Base-by-base conservation (phyloP, 345 rosid genomes). In the Eucalyptus sp. region DNA sequence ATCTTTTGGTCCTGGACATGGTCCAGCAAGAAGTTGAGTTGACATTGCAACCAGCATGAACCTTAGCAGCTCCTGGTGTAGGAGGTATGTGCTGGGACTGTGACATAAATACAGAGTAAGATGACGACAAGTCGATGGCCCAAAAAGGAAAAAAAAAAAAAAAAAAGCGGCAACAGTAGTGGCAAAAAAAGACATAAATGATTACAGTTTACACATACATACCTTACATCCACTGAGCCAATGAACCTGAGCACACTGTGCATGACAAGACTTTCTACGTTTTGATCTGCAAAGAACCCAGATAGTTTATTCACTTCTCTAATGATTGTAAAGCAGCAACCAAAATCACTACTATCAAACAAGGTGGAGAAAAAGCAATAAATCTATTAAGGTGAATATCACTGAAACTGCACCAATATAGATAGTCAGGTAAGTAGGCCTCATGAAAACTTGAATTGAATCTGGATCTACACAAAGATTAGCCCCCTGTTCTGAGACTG, bases 61-160 rank as follows among this genome's bases (percentile, higher is more conserved):
- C 91, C 94, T 95, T 79, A 98, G 95, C 95, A 97, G 91, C 96
- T 98, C 99, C 91, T 95, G 99, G 93, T 98, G 99, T 89, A 96
- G 93, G 88, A 92, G 90, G 90, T 95, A 95, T 68, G 97, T 93
- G 62, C 92, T 93, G 89, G 95, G 93, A 90, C 99, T 98, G 96
- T 91, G 56, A 91, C 87, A 92, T 90, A 91, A 94, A 91, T 62
- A 92, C 90, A 54, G 49, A 92, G 91, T 90, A 93, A 91, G 90
- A 87, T 56, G 87, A 87, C 64, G 86, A 90, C 13, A 52, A 52
- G 58, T 52, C 5, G 64, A 83, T 60, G 62, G n/a, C 86, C 58
- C 58, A 7, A 52, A 52, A 87, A 43, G 88, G 87, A 86, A 58
- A 31, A 86, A 89, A 49, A 50, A 89, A 49, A 50, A 33, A 16